Percentiles rank a stretch among this genome's conserved stretches.
phyloP scores from a whole-genome alignment of 2,329 filamentous ascomycete species.

The Ophiocordyceps sinensis region DNA sequence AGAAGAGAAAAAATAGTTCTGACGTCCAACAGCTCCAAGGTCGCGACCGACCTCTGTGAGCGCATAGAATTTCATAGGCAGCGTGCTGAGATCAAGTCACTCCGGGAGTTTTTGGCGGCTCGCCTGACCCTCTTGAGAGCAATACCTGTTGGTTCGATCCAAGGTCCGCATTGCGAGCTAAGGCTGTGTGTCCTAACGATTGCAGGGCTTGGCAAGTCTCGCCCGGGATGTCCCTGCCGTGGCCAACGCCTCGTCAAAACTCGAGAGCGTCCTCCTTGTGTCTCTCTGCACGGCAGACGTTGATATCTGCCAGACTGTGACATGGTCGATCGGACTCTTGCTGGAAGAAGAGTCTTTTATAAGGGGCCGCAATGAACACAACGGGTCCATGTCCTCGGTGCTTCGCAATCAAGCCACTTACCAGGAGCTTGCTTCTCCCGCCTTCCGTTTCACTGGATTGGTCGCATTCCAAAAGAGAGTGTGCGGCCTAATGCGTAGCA shows the following conservation, averaged over 20 bases:
- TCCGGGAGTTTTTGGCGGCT: slow-evolving; percentile 42
- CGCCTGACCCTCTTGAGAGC: slow-evolving; percentile 36
- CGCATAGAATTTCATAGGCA: slow-evolving; percentile 27
- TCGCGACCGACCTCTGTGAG: slow-evolving; percentile 34
- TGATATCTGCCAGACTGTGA: slow-evolving; percentile 50
- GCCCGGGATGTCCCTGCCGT: slow-evolving; percentile 41
- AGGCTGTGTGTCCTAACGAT: slow-evolving; percentile 3
- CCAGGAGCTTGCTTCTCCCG: slow-evolving; percentile 45
- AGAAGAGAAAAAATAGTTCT: not conserved
- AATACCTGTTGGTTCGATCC: slow-evolving; percentile 26
- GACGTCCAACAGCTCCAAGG: slow-evolving; percentile 13
- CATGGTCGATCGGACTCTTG: slow-evolving; percentile 44
- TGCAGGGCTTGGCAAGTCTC: slow-evolving; percentile 38
- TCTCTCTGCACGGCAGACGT: slow-evolving; percentile 52
- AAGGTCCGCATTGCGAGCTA: not conserved
- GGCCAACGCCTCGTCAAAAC: slow-evolving; percentile 33
- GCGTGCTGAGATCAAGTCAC: slow-evolving; percentile 27
- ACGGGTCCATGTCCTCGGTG: slow-evolving; percentile 35
- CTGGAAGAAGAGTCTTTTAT: slow-evolving; percentile 47
- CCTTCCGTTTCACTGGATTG: slow-evolving; percentile 51
- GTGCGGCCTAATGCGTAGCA: slow-evolving; percentile 41
- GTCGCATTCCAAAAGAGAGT: slow-evolving; percentile 57
- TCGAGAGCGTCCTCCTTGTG: slow-evolving; percentile 49
- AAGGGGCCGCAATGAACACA: slow-evolving; percentile 27
- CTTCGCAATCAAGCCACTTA: slow-evolving; percentile 48